Evolutionary conservation across 805 yeast species (phyloP).

Genomic region (Metschnikowia continentalis): DNA sequence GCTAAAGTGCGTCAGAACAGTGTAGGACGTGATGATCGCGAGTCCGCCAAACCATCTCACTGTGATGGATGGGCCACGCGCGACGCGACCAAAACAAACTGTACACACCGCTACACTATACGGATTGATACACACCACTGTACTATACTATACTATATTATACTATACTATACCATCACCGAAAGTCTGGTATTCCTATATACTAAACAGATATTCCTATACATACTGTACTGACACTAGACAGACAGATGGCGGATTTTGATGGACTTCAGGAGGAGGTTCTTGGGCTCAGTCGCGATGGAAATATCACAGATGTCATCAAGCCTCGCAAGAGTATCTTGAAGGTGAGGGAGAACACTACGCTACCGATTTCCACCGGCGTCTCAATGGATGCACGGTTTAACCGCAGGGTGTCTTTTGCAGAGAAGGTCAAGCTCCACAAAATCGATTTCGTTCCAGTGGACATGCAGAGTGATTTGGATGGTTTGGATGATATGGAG

Average conservation of each 20-base stretch:
- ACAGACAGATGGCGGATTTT: background rate
- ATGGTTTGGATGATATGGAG: no score
- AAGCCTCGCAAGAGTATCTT: slow-evolving; percentile 14
- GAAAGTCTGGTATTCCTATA: no score
- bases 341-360: slow-evolving; percentile 13
- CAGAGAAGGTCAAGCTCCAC: slow-evolving; percentile 68
- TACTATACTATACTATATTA: no score
- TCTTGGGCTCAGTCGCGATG: background rate
- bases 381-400: slow-evolving; percentile 5
- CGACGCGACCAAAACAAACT: background rate
- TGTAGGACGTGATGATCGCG: background rate
- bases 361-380: slow-evolving; percentile 8
- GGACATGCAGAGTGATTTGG: slow-evolving; percentile 3
- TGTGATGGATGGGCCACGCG: background rate
- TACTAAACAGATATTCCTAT: no score
- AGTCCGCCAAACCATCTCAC: background rate
- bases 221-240: no score
- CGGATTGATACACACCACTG: no score
- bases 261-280: background rate
- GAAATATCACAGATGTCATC: slow-evolving; percentile 4
- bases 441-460: slow-evolving; percentile 42
- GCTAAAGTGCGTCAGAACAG: no score
- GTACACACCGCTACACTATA: no score
- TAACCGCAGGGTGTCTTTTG: slow-evolving; percentile 66
- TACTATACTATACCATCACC: no score